These are phyloP conservation scores for Aspergillus niger DNA, from an alignment of 2,329 filamentous ascomycete species.

Conservation along the genomic window DNA sequence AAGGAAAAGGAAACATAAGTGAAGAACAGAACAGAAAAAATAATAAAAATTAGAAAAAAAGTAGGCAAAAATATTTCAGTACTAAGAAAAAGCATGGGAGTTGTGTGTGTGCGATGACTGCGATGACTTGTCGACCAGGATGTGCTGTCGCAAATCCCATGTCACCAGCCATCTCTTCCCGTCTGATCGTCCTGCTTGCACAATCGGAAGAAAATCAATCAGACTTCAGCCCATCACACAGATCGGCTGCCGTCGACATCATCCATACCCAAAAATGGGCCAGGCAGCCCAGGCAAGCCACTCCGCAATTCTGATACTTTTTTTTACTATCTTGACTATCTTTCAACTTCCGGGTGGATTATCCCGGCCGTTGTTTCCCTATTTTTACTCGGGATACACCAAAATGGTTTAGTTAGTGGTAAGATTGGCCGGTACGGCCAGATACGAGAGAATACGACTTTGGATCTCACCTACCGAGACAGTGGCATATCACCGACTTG, in stretches of 20 bases:
- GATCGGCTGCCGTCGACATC: constrained; percentile 9
- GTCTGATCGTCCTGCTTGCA: constrained; percentile 2
- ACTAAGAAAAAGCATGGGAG: not conserved
- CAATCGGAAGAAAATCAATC: constrained; percentile 2
- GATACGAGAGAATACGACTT: constrained; percentile 8
- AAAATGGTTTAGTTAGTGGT: not conserved
- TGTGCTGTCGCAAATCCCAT: not conserved
- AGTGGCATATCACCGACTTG: not conserved
- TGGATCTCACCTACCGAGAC: not conserved
- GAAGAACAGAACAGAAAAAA: not conserved
- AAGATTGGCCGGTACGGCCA: not conserved
- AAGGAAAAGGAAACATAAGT: not conserved
- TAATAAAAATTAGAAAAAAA: not conserved
- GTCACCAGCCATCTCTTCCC: not conserved
- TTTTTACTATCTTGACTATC: not conserved
- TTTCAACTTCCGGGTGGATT: not conserved
- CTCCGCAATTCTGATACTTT: not conserved
- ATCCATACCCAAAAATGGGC: constrained; percentile 3
- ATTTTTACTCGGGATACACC: constrained; percentile 7
- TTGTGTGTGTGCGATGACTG: not conserved
- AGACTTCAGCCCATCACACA: not conserved
- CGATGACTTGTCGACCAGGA: constrained; percentile 1
- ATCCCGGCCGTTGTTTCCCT: constrained; percentile 3
- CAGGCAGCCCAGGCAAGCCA: not conserved
- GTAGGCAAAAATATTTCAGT: not conserved